phyloP scores from a whole-genome alignment of 2,329 filamentous ascomycete species.

The Epichloe baconii region DNA sequence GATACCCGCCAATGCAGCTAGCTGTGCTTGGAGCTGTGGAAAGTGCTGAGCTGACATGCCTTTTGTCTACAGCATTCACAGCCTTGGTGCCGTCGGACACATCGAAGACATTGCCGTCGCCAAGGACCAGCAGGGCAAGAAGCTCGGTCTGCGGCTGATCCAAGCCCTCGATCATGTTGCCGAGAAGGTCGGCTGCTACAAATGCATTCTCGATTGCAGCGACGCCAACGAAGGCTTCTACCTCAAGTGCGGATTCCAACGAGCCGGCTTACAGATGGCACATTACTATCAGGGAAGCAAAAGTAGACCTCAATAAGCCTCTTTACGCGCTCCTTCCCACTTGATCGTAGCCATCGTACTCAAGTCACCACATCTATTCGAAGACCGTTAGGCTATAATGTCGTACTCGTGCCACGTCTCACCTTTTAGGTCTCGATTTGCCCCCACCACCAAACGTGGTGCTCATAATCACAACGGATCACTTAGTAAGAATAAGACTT shows the following conservation, averaged over 20 bases:
- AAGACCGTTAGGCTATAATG: too few species aligned
- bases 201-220: constrained; percentile 92
- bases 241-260: constrained; percentile 89
- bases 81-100: constrained; percentile 74
- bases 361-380: too few species aligned
- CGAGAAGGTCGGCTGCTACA: constrained; percentile 85
- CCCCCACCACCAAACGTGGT: too few species aligned
- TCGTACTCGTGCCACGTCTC: too few species aligned
- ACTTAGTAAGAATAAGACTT: too few species aligned
- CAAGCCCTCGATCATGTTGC: constrained; percentile 86
- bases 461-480: too few species aligned
- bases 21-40: background rate
- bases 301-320: constrained; percentile 26
- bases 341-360: too few species aligned
- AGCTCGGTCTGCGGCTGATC: constrained; percentile 82
- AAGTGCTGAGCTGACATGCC: constrained; percentile 8
- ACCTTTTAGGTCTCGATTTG: too few species aligned
- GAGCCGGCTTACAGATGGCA: constrained; percentile 90
- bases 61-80: constrained; percentile 49
- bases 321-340: background rate
- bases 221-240: constrained; percentile 97
- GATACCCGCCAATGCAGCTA: background rate
- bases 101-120: constrained; percentile 96
- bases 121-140: constrained; percentile 94
- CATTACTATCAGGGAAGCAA: constrained; percentile 67